Conservation (phyloP, 371 early-diverging fungal genomes). For the Sporodiniella umbellata region DNA sequence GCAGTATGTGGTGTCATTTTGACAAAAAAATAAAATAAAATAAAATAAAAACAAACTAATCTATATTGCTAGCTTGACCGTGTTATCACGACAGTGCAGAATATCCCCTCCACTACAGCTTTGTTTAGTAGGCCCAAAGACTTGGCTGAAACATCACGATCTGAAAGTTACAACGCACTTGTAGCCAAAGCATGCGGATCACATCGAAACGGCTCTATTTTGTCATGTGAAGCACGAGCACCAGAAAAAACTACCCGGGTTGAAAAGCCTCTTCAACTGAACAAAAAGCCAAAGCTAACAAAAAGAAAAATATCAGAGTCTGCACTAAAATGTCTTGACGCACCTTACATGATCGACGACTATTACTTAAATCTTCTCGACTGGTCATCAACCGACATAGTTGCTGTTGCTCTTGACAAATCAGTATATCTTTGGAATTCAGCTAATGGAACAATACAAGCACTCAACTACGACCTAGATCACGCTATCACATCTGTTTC, state of each 20-base stretch:
- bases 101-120: slow-evolving; percentile 43
- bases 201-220: slow-evolving; percentile 43
- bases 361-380: slow-evolving; percentile 97
- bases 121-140: background rate
- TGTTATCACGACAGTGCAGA: slow-evolving; percentile 69
- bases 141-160: background rate
- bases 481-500: slow-evolving; percentile 68
- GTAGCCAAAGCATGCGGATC: slow-evolving; percentile 81
- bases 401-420: slow-evolving; percentile 89
- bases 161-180: slow-evolving; percentile 67
- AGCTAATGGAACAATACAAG: slow-evolving; percentile 69
- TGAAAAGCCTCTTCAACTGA: slow-evolving; percentile 17
- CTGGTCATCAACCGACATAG: slow-evolving; percentile 81
- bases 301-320: slow-evolving; percentile 61
- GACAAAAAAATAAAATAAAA: background rate
- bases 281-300: slow-evolving; percentile 20
- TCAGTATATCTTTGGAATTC: slow-evolving; percentile 94
- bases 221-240: slow-evolving; percentile 13
- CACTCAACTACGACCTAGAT: slow-evolving; percentile 54
- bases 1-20: background rate
- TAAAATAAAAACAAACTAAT: too few relatives aligned
- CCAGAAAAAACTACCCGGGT: background rate
- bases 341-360: slow-evolving; percentile 92
- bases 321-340: slow-evolving; percentile 84
- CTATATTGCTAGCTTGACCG: slow-evolving; percentile 61